Evolutionary conservation across 225 moss, liverwort and hornwort genomes (phyloP), one percentile per base, ranked within the genome.

Genomic region (Anthoceros angustus): DNA sequence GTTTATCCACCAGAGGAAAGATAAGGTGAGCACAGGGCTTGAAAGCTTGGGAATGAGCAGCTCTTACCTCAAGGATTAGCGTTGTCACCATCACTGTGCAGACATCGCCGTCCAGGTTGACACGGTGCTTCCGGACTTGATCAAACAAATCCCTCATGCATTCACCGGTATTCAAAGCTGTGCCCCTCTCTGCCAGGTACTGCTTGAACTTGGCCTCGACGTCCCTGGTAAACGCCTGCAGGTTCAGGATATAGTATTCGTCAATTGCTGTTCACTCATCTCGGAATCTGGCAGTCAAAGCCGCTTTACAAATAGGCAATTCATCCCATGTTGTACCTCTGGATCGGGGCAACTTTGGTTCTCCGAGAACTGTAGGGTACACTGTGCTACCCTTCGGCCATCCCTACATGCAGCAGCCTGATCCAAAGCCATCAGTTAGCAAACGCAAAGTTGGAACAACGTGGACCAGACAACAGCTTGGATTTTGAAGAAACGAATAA

Each of bases 21-120:
- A 16, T 1, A 55, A 39, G 8, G 5, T 63, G 12, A 25, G 39
- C 6, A 5, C 25, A 21, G 4, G 10, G 38, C 62, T 32, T 63
- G 25, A 63, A 21, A 12, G 38, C 4, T 63, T 5, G 2, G 38
- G 40, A 15, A 55, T 32, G 4, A 63, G 10, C 14, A 9, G 12
- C 5, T 12, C 12, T 24, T 38, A 93, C 87, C 90, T 93, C 89
- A 63, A 93, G 80, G 12, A 93, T 80, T 25, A 93, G 71, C 55
- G 93, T 86, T 55, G 93, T 93, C 63, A 93, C 93, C 93, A 93
- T 93, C 64, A 90, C 84, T n/a, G 87, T 93, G 71, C 90, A 90
- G 9, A 90, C 84, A 63, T 90, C 87, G 39, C 89, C 93, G 75
- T 93, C 93, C 80, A 87, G 87, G 69, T 76, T 87, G 42, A 93